Base-by-base conservation (phyloP, 2,329 filamentous ascomycete genomes). In the Pseudogymnoascus sp. region DNA sequence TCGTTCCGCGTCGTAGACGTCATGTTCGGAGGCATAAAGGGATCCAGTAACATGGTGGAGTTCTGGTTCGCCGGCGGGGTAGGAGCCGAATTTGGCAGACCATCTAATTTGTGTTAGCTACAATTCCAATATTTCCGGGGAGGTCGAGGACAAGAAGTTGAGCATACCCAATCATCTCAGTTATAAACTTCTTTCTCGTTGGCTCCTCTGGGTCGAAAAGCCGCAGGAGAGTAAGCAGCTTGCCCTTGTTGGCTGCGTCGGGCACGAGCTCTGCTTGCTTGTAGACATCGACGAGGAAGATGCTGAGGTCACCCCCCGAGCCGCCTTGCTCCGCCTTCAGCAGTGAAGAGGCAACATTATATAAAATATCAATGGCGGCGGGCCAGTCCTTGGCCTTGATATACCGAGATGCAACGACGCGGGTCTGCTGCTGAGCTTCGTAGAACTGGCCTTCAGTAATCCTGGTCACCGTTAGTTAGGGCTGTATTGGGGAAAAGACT, bases 371-470 rank as follows among this genome's bases (percentile, higher is more conserved):
- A 74, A 92, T 88, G 59, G 96, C 95, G 11, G 91, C 89, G 69
- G 82, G 76, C 84, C 90, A 97, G 82, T 93, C 93, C 66, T 84
- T 80, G 46, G 89, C 83, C 79, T 98, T 98, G 75, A 93, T 87
- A 79, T 99, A 96, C 64, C 96, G 92, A 40, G 91, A 89, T 65
- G 93, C 93, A 69, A 97, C 93, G 62, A 97, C 93, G 66, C 95
- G 91, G 68, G 96, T 91, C 80, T 99, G 95, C 77, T 99, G 95
- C 78, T 98, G 93, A 64, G 95, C 95, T 83, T 99, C 95, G 80
- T 99, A 99, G 82, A 86, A 97, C 75, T 95, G 89, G 72, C 93
- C 93, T 76, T 96, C 91, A 69, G 86, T 82, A 76, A 96, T 96
- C 77, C 91, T 90, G 70, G 24, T 35, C 50, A 43, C 12, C n/a